Conservation (phyloP, 2,329 filamentous ascomycete species). For the Xylaria arbuscula region DNA sequence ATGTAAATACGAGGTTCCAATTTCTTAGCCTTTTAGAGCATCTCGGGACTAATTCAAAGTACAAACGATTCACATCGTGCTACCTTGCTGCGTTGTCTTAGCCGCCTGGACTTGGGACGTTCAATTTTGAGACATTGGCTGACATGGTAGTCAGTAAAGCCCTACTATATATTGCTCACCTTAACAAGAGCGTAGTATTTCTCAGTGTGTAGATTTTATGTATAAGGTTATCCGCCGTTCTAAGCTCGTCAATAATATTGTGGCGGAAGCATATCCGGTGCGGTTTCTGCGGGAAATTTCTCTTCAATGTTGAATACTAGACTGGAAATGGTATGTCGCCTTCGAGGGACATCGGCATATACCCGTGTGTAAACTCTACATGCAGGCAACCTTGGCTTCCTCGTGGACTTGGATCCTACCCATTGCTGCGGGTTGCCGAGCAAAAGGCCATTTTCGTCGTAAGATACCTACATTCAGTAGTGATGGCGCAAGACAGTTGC, state of each 20-base stretch:
- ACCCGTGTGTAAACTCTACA: neutral
- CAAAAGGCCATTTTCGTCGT: neutral
- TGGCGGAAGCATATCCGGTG: neutral
- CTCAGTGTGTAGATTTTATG: neutral
- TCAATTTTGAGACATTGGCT: neutral
- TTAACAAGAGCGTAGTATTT: conserved; percentile 1
- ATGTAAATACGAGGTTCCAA: neutral
- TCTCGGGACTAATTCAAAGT: neutral
- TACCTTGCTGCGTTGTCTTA: neutral
- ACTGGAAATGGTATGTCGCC: neutral
- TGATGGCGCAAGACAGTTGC: neutral
- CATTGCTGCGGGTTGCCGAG: conserved; percentile 12
- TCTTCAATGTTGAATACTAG: neutral
- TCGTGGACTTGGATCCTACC: neutral
- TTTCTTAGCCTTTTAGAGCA: neutral
- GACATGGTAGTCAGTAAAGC: neutral
- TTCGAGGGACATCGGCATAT: neutral
- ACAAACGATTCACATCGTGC: neutral
- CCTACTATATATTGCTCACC: neutral
- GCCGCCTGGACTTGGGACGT: neutral
- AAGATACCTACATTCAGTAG: neutral
- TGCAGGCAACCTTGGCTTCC: neutral
- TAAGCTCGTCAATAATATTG: neutral
- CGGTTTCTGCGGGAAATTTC: neutral
- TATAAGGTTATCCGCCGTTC: conserved; percentile 2